phyloP scores from a whole-genome alignment of 1,284 basidiomycete genomes.

The Spongiforma sp. region DNA sequence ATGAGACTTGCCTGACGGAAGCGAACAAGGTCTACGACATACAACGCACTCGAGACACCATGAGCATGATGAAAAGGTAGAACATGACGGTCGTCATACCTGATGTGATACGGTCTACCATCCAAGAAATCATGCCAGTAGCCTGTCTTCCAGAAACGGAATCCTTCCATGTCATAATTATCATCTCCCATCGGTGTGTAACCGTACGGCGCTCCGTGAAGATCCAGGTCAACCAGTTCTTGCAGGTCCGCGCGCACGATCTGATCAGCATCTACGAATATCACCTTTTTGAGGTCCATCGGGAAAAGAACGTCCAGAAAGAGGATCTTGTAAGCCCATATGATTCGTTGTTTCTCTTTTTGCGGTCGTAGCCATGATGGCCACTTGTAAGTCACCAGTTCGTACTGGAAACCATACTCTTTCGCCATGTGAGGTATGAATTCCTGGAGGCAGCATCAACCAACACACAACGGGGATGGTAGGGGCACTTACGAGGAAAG shows the following conservation, averaged over 20 bases:
- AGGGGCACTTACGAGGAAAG: slow-evolving; percentile 76
- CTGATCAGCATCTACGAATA: slow-evolving; percentile 98
- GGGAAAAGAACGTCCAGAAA: slow-evolving; percentile 99
- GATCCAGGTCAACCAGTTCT: slow-evolving; percentile 89
- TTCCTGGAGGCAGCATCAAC: slow-evolving; percentile 56
- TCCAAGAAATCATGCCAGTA: slow-evolving; percentile 90
- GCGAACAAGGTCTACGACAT: slow-evolving; percentile 94
- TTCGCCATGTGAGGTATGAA: slow-evolving; percentile 93
- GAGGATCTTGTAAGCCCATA: slow-evolving; percentile 99
- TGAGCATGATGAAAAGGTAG: slow-evolving; percentile 10
- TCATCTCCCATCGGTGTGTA: slow-evolving; percentile 99
- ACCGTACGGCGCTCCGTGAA: slow-evolving; percentile 91
- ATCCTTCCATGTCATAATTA: slow-evolving; percentile 94
- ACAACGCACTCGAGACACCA: slow-evolving; percentile 73
- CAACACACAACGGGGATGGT: not conserved
- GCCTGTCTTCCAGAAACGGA: slow-evolving; percentile 97
- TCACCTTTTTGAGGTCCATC: slow-evolving; percentile 97
- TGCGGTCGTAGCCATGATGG: slow-evolving; percentile 97
- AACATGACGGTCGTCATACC: slow-evolving; percentile 48
- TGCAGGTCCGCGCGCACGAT: slow-evolving; percentile 96
- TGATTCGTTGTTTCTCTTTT: slow-evolving; percentile 96
- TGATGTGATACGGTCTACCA: slow-evolving; percentile 91
- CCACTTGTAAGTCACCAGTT: slow-evolving; percentile 99
- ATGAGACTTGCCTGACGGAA: slow-evolving; percentile 77
- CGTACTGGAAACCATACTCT: slow-evolving; percentile 94